Base-by-base conservation (phyloP, 2,329 filamentous ascomycete genomes). In the Rhytidhysteron rufulum region DNA sequence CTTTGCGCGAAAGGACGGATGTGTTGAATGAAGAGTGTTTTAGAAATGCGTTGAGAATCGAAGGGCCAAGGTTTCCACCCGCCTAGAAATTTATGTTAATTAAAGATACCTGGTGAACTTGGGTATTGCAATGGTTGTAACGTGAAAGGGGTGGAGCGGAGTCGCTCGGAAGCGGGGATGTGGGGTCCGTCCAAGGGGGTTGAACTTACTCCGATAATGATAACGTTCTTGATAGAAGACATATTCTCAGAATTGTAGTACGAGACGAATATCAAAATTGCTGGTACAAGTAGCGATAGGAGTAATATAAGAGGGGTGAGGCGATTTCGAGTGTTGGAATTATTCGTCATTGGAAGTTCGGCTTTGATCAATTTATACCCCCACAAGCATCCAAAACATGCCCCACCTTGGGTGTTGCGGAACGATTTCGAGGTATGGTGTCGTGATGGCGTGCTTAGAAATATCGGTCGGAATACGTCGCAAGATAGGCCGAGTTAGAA, bases 1-100 rank as follows among this genome's bases (percentile, higher is more conserved):
- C 58, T 20, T 34, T 16, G 52, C 81, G 78, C 18, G 73, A 75
- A 34, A 83, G 69, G 29, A 79, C 67, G 7, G 76, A 79, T 39
- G 82, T 64, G 40, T 71, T 67, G 63, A 83, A 78, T 9, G 62
- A 57, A n/a, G 60, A 61, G 4, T 58, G 44, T 2, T 64, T 51
- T 5, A 69, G 50, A 34, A 76, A 67, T 4, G 62, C 59, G 9
- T 62, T 41, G 19, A 74, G 54, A 31, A 74, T 55, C 8, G 62
- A 50, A 6, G 64, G 64, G 1, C 71, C 71, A 15, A 73, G 58
- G 37, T 70, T 71, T 34, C 71, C 69, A 18, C 54, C 51, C 25
- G 65, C 63, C 55, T 64, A 22, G 9, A 3, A 7, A 19, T 37
- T 34, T 27, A 31, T 3, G 22, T 30, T 19, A 17, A 22, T 20